A percentile compares a stretch with the other conserved stretches of the same genome.
phyloP scores from a whole-genome alignment of 2,329 filamentous ascomycete species.

The Pestalotiopsis sp. region DNA sequence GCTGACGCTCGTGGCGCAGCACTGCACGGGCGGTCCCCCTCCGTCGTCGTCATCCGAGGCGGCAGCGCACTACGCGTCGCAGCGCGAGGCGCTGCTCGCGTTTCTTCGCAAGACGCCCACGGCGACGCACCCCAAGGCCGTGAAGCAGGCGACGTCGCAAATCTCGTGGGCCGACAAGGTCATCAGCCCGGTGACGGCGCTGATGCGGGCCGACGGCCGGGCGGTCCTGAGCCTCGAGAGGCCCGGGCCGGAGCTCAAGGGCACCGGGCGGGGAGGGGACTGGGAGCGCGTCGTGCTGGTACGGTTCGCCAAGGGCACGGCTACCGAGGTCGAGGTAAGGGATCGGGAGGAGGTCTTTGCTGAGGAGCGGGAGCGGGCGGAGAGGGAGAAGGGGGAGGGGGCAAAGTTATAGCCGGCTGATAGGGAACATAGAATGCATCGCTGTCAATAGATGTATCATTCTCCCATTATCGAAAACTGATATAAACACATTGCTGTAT shows the following conservation, averaged over 20 bases:
- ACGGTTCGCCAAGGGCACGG: conserved; percentile 51
- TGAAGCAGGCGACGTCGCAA: conserved; percentile 39
- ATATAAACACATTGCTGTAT: too few relatives aligned
- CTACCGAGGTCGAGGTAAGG: conserved; percentile 55
- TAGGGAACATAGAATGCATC: neutral
- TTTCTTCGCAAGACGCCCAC: conserved; percentile 53
- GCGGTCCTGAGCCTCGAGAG: conserved; percentile 58
- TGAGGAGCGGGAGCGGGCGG: conserved; percentile 37
- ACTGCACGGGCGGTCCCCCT: conserved; percentile 49
- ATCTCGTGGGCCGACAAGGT: conserved; percentile 63
- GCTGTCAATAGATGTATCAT: neutral
- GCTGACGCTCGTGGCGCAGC: conserved; percentile 57
- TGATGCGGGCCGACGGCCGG: conserved; percentile 46
- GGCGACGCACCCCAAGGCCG: conserved; percentile 39
- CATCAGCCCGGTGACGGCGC: conserved; percentile 56
- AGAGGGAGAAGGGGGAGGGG: neutral
- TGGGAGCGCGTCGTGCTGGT: conserved; percentile 61
- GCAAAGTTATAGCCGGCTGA: conserved; percentile 4
- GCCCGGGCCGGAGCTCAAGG: conserved; percentile 57
- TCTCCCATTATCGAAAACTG: neutral
- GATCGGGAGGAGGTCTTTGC: conserved; percentile 49
- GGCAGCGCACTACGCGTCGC: conserved; percentile 44
- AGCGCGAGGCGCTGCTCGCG: conserved; percentile 53
- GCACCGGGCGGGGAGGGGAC: conserved; percentile 53
- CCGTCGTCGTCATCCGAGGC: too few relatives aligned